Conservation (phyloP, 116 monocot genomes). For the Posidonia oceanica region DNA sequence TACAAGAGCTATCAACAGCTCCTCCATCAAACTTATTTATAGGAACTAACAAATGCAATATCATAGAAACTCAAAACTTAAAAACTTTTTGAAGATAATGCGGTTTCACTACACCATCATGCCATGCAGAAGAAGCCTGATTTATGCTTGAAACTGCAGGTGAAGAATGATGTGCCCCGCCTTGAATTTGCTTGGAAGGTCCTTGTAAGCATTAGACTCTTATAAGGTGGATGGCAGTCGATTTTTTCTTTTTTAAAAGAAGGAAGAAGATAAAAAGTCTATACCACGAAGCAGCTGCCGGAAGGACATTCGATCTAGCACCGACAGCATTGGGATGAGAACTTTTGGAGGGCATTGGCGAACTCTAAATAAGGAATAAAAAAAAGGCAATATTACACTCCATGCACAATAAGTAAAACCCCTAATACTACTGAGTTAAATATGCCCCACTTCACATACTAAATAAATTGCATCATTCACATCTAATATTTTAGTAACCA, state of each 20-base stretch:
- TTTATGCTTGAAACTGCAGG: conserved; percentile 18
- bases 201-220: conserved; percentile 41
- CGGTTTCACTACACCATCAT: background rate
- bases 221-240: conserved; percentile 5
- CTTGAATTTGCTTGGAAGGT: conserved; percentile 27
- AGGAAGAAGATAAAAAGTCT: background rate
- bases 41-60: too few species aligned
- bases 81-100: too few species aligned
- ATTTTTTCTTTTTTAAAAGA: conserved; percentile 2
- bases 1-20: too few species aligned
- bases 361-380: conserved; percentile 15
- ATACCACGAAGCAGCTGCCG: conserved; percentile 90
- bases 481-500: too few species aligned
- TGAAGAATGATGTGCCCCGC: conserved; percentile 18
- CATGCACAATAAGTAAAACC: background rate
- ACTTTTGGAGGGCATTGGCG: conserved; percentile 21
- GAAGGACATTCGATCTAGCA: conserved; percentile 39
- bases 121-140: conserved; percentile 2
- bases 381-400: background rate
- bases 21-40: too few species aligned
- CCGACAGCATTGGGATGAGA: conserved; percentile 20
- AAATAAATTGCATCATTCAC: too few species aligned
- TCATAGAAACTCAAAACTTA: too few species aligned
- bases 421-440: too few species aligned
- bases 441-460: too few species aligned